Conservation (phyloP, 148 eudicot genomes). For the Fallopia convolvulus region DNA sequence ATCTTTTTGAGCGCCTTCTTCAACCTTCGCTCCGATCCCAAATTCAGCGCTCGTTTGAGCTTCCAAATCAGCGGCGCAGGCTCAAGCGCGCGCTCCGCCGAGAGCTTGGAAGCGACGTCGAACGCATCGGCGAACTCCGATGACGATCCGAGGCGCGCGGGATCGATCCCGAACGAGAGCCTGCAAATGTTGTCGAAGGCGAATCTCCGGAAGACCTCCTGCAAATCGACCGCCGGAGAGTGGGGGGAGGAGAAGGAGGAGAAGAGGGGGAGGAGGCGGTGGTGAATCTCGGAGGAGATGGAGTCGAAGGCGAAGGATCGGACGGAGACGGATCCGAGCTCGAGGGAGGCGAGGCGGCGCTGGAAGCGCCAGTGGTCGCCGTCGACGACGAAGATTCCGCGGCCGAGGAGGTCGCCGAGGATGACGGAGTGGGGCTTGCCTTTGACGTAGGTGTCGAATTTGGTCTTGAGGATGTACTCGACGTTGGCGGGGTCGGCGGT, state of each 20-base stretch:
- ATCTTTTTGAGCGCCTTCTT: conserved; percentile 30
- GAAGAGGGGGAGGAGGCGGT: conserved; percentile 23
- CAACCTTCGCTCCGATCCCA: conserved; percentile 40
- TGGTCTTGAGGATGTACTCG: conserved; percentile 41
- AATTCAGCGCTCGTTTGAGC: conserved; percentile 28
- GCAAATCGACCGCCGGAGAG: conserved; percentile 25
- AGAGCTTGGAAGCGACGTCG: conserved; percentile 36
- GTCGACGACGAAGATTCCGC: conserved; percentile 48
- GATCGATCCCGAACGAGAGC: conserved; percentile 50
- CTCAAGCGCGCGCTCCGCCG: conserved; percentile 35
- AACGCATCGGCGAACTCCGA: conserved; percentile 41
- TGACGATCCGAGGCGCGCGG: conserved; percentile 12
- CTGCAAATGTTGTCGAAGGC: conserved; percentile 40
- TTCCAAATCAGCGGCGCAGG: conserved; percentile 36
- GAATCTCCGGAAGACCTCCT: conserved; percentile 38
- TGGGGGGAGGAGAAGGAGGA: background rate
- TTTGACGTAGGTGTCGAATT: conserved; percentile 51
- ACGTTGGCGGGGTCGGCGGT: conserved; percentile 40
- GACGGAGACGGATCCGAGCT: conserved; percentile 40
- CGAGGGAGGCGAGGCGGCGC: conserved; percentile 42
- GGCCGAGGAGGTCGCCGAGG: conserved; percentile 47
- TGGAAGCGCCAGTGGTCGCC: conserved; percentile 53
- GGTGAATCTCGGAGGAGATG: conserved; percentile 22
- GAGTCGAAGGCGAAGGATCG: conserved; percentile 39
- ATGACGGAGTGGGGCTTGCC: conserved; percentile 33